Conservation (phyloP, 148 eudicot genomes). For the Selenicereus undatus region DNA sequence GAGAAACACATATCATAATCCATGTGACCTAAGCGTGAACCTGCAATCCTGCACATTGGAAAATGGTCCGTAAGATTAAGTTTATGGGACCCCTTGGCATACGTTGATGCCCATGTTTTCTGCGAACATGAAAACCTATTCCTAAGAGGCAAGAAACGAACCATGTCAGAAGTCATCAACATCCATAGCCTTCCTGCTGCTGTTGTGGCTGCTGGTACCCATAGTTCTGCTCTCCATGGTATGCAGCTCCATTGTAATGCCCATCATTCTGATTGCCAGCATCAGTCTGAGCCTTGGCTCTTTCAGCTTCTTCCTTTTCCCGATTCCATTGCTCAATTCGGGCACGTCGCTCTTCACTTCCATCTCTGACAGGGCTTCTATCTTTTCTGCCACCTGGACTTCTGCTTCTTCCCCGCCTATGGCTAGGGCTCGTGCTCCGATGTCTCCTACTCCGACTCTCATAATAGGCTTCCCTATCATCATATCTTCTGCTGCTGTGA, state of each 20-base stretch:
- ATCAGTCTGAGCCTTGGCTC: slow-evolving; percentile 28
- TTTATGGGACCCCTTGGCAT: slow-evolving; percentile 15
- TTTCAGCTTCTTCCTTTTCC: slow-evolving; percentile 72
- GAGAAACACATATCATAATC: slow-evolving; percentile 38
- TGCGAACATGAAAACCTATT: neutral
- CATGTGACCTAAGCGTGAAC: slow-evolving; percentile 62
- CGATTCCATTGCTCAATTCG: slow-evolving; percentile 94
- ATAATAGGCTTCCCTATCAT: slow-evolving; percentile 60
- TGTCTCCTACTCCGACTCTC: slow-evolving; percentile 66
- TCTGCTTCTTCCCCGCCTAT: slow-evolving; percentile 60
- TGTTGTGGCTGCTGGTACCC: slow-evolving; percentile 27
- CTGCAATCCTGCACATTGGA: slow-evolving; percentile 94
- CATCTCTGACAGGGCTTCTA: slow-evolving; percentile 68
- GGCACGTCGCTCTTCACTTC: slow-evolving; percentile 93
- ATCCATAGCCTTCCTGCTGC: slow-evolving; percentile 38
- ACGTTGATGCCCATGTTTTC: neutral
- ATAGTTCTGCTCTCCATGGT: slow-evolving; percentile 34
- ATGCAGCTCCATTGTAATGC: slow-evolving; percentile 19
- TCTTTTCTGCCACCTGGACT: slow-evolving; percentile 68
- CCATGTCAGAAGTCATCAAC: slow-evolving; percentile 39
- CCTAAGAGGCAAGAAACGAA: slow-evolving; percentile 35
- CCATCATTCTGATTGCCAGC: slow-evolving; percentile 20
- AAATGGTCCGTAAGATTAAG: slow-evolving; percentile 52
- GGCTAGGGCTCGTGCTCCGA: slow-evolving; percentile 58
- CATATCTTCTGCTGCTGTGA: slow-evolving; percentile 63